Evolutionary conservation across 23 red algal genomes (phyloP).

Genomic region (Gracilaria caudata): DNA sequence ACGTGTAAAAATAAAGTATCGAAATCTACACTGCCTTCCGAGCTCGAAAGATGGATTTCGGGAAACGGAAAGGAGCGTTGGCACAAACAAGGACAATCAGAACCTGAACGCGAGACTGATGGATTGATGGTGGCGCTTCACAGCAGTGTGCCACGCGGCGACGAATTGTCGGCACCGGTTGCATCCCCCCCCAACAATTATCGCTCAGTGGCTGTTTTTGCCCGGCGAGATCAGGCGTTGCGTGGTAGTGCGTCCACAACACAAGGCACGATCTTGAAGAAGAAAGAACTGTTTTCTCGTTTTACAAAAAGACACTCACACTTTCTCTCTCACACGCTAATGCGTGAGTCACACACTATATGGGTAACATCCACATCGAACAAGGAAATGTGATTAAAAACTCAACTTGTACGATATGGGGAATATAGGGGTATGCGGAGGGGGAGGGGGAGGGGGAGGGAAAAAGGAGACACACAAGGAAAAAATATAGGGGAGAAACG

Average conservation of each 20-base stretch:
- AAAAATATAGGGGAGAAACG: not conserved
- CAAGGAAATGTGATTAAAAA: conserved; percentile 19
- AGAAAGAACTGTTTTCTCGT: conserved; percentile 9
- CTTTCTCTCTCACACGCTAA: not conserved
- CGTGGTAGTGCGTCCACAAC: not conserved
- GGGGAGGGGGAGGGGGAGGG: not conserved
- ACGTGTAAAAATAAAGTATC: no score
- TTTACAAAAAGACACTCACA: not conserved
- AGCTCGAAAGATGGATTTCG: no score
- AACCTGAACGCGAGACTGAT: no score
- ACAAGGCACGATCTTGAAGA: not conserved
- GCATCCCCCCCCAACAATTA: not conserved
- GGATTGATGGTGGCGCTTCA: not conserved
- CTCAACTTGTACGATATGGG: not conserved
- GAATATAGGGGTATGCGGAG: not conserved
- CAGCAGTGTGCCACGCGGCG: not conserved
- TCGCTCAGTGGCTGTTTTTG: not conserved
- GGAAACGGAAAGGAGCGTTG: no score
- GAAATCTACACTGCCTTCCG: no score
- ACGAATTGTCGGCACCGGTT: not conserved
- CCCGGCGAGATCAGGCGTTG: conserved; percentile 2
- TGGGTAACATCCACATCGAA: not conserved
- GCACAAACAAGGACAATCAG: no score
- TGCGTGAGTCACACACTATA: not conserved
- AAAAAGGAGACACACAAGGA: not conserved